phyloP scores from a whole-genome alignment of 345 rosid species.

The Gossypium anomalum region DNA sequence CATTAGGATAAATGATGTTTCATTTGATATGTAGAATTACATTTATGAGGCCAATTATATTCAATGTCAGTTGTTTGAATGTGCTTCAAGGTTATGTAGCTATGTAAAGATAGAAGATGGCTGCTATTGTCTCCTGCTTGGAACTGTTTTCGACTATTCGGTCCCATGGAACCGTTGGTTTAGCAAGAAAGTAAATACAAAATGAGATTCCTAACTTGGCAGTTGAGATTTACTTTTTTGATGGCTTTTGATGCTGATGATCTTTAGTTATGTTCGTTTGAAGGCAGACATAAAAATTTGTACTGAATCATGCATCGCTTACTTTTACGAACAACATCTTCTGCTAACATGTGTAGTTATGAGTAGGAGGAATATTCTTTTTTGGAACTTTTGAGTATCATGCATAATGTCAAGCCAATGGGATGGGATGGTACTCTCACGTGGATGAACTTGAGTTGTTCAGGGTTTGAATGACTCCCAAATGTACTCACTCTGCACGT shows the following conservation, averaged over 20 bases:
- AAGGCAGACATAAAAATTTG: background rate
- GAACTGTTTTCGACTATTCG: background rate
- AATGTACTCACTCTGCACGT: background rate
- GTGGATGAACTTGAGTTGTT: background rate
- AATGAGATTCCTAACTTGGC: background rate
- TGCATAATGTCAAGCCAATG: background rate
- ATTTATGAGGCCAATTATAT: background rate
- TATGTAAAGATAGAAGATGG: background rate
- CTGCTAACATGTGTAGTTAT: background rate
- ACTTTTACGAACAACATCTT: background rate
- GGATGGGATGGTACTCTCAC: background rate
- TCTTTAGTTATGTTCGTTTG: background rate
- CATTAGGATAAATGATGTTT: background rate
- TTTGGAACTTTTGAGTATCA: constrained; percentile 8
- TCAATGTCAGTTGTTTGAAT: background rate
- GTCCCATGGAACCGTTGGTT: constrained; percentile 4
- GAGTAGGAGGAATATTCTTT: background rate
- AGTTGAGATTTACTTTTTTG: constrained; percentile 7
- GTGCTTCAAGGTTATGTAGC: constrained; percentile 4
- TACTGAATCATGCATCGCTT: constrained; percentile 14
- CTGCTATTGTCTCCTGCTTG: background rate
- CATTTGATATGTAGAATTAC: background rate
- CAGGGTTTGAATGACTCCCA: background rate
- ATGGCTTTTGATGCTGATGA: constrained; percentile 2
- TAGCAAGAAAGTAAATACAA: background rate